A percentile compares a stretch with the other conserved stretches of the same genome.
phyloP scores from a whole-genome alignment of 2,329 filamentous ascomycete genomes.

The Diaporthe sp. region DNA sequence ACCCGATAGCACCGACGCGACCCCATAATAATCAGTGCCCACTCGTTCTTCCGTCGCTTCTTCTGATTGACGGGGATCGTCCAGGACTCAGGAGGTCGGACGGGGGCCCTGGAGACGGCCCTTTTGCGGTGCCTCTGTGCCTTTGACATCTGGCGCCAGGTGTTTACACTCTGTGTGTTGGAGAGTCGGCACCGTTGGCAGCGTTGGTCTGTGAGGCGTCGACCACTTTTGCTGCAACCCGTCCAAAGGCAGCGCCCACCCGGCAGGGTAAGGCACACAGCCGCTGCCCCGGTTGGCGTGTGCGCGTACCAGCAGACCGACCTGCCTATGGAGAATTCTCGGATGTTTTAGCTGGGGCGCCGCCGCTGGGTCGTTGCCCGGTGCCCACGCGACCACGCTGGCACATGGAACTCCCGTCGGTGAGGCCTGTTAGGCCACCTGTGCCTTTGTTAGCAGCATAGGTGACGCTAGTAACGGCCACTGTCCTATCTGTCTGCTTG shows the following conservation, averaged over 20 bases:
- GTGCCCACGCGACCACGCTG: conserved; percentile 13
- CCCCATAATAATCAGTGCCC: conserved; percentile 22
- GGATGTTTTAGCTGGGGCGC: conserved; percentile 20
- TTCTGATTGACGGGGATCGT: conserved; percentile 37
- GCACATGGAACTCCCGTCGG: conserved; percentile 39
- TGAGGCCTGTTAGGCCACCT: conserved; percentile 30
- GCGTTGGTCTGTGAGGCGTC: conserved; percentile 16
- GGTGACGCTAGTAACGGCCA: conserved; percentile 24
- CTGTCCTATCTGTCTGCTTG: conserved; percentile 29
- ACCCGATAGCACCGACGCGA: conserved; percentile 37
- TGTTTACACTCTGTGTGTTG: not conserved
- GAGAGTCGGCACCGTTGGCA: conserved; percentile 2
- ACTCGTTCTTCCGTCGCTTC: conserved; percentile 25
- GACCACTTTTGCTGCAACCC: conserved; percentile 15
- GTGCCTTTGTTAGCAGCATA: conserved; percentile 29
- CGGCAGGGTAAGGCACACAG: conserved; percentile 15
- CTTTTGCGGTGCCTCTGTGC: conserved; percentile 36
- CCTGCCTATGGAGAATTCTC: conserved; percentile 31
- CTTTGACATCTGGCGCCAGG: not conserved
- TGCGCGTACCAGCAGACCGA: conserved; percentile 16
- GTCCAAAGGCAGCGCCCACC: not conserved
- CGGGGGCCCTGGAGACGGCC: conserved; percentile 35
- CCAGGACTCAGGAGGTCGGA: conserved; percentile 24
- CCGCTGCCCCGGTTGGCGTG: not conserved
- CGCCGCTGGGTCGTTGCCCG: not conserved